Evolutionary conservation across 106 monocot species (phyloP), one percentile per base, ranked within the genome.

Genomic region (Xerophyta viscosa): DNA sequence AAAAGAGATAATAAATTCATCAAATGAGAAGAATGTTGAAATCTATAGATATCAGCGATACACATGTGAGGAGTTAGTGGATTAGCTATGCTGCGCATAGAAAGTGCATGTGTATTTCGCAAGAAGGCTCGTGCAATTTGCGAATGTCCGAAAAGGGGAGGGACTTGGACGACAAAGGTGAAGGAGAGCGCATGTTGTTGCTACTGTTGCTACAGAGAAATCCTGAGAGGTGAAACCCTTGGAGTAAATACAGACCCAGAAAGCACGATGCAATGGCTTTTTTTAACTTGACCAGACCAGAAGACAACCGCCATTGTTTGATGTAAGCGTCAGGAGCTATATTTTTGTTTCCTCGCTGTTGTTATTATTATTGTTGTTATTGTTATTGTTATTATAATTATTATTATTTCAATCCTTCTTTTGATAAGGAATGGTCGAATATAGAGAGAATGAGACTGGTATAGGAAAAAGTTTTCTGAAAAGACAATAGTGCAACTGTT

Each of bases 401-500:
- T 15, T 12, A 15, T 15, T 12, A 10, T 12, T 1, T 39, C 39
- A 10, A 12, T 3, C 1, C 10, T n/a, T n/a, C n/a, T n/a, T n/a
- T n/a, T n/a, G n/a, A n/a, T n/a, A n/a, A n/a, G n/a, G n/a, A n/a
- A n/a, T n/a, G n/a, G n/a, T n/a, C n/a, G n/a, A n/a, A n/a, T n/a
- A n/a, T n/a, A n/a, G n/a, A n/a, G n/a, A n/a, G 10, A 33, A 33
- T 33, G 33, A 10, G 5, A 10, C 5, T 5, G 5, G 7, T 6
- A 33, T 5, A 5, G 33, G 22, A 44, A 49, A 46, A 58, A 58
- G 8, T 24, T 27, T 27, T 27, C 18, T 43, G 58, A 58, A 58
- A 58, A 58, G 58, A 42, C 37, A 68, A 27, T 48, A 47, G 46
- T 57, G 66, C 46, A 56, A 33, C 5, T 33, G 10, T 33, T 10